Evolutionary conservation across 2,329 filamentous ascomycete genomes (phyloP), one percentile per base, ranked within the genome.

Genomic region (Hortaea werneckii): DNA sequence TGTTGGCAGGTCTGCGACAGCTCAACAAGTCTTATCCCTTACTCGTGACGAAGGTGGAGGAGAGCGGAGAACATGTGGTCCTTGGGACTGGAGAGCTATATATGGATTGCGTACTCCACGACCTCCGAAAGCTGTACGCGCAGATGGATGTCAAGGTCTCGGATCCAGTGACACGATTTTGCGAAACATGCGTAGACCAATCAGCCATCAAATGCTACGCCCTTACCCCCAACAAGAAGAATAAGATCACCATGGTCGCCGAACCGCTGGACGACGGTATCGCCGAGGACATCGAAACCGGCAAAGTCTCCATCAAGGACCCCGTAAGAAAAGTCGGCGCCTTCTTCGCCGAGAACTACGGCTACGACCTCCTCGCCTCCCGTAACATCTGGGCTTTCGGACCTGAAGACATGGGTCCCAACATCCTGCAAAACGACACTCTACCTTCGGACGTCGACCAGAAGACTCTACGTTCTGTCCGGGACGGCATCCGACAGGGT

Each of bases 81-180:
- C 78, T 98, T 4, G 92, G 92, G 26, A 98, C 92, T 0, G 92
- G 92, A 49, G 92, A 98, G 65, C 74, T 98, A n/a, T 98, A 98
- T 71, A 96, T 98, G 89, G 92, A 98, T 65, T 98, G 92, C 59
- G 90, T 98, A 3, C 75, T 98, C 40, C 92, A 98, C 65, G 92
- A 98, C 62, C 75, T 98, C 40, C 84, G 92, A 44, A 79, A 82
- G 37, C 68, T 96, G n/a, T 98, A 95, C 62, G 89, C 92, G 10
- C 90, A 96, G 59, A 98, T 98, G 92, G 92, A 98, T 65, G 85
- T 98, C 69, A 96, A 96, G 69, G 87, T 98, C 41, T 98, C 92
- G 0, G 92, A 98, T 63, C 92, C 92, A 1, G 90, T 98, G 38
- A 96, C 92, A 11, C 78, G 92, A 41, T 98, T 98, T 74, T 95